Conservation (phyloP, 2,329 filamentous ascomycete species). For the Periconia macrospinosa region DNA sequence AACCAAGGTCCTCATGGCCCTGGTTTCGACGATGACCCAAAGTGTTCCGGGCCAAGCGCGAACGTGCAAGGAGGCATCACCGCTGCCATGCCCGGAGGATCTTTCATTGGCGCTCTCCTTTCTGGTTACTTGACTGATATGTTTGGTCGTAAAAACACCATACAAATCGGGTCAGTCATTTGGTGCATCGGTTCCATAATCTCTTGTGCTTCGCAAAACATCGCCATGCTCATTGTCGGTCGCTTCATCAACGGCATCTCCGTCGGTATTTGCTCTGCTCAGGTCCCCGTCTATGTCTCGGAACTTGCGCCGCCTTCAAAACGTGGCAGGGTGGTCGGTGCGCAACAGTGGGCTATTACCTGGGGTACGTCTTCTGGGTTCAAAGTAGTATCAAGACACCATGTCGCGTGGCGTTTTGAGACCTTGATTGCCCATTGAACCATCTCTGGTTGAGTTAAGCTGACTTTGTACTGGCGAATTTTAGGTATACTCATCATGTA, state of each 20-base stretch:
- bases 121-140: constrained; percentile 63
- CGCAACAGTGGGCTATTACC: constrained; percentile 76
- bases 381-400: too few species aligned
- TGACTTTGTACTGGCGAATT: too few species aligned
- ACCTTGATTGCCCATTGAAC: too few species aligned
- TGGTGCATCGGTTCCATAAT: constrained; percentile 64
- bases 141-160: constrained; percentile 56
- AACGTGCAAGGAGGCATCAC: constrained; percentile 69
- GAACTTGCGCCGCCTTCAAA: constrained; percentile 63
- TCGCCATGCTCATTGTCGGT: constrained; percentile 72
- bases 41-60: constrained; percentile 56
- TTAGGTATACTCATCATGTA: constrained; percentile 34
- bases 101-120: constrained; percentile 64
- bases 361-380: too few species aligned
- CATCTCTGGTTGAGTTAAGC: too few species aligned
- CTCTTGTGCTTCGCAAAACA: constrained; percentile 64
- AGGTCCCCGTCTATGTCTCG: constrained; percentile 70
- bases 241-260: constrained; percentile 72
- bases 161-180: constrained; percentile 56
- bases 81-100: constrained; percentile 71
- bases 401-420: too few species aligned
- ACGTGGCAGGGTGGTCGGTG: constrained; percentile 68
- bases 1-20: constrained; percentile 52
- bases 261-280: constrained; percentile 72
- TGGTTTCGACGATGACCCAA: constrained; percentile 39